Percentiles rank a stretch among this genome's conserved stretches.
Evolutionary conservation across 345 rosid species (phyloP).

Genomic region (Salix udensis): DNA sequence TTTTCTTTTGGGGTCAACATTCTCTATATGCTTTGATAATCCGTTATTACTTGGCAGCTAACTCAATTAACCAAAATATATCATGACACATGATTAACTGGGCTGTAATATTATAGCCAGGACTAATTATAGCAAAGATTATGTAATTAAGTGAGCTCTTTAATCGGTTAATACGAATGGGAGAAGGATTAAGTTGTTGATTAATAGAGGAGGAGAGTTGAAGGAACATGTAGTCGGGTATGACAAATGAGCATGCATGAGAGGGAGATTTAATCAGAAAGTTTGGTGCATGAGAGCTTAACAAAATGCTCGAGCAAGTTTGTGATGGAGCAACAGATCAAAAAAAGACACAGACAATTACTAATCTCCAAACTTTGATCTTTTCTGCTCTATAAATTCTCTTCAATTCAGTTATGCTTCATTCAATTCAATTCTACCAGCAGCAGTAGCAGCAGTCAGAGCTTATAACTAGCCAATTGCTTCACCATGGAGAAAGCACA

Average conservation of each 20-base stretch:
- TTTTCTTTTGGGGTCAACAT: too few species aligned
- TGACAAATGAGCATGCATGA: conserved; percentile 40
- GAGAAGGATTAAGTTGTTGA: neutral
- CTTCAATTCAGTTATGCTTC: conserved; percentile 3
- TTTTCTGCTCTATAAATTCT: conserved; percentile 44
- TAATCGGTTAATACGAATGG: neutral
- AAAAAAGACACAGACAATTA: conserved; percentile 35
- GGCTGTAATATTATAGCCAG: too few species aligned
- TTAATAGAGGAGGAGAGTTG: conserved; percentile 33
- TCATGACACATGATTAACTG: too few species aligned
- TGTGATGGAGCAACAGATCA: conserved; percentile 65
- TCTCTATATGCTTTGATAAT: too few species aligned
- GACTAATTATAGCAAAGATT: too few species aligned
- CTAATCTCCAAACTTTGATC: conserved; percentile 66
- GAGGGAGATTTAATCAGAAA: conserved; percentile 74
- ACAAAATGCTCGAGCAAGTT: conserved; percentile 31
- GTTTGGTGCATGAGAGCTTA: conserved; percentile 64
- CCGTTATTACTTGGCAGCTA: too few species aligned
- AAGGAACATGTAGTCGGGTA: conserved; percentile 32
- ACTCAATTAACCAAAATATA: too few species aligned
- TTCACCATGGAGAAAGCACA: conserved; percentile 56
- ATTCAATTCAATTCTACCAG: neutral
- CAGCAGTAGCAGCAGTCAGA: too few species aligned
- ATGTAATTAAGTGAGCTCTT: conserved; percentile 1
- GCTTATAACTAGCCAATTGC: neutral